Base-by-base conservation (phyloP, 169 alveolate species). In the Eimeria acervulina region DNA sequence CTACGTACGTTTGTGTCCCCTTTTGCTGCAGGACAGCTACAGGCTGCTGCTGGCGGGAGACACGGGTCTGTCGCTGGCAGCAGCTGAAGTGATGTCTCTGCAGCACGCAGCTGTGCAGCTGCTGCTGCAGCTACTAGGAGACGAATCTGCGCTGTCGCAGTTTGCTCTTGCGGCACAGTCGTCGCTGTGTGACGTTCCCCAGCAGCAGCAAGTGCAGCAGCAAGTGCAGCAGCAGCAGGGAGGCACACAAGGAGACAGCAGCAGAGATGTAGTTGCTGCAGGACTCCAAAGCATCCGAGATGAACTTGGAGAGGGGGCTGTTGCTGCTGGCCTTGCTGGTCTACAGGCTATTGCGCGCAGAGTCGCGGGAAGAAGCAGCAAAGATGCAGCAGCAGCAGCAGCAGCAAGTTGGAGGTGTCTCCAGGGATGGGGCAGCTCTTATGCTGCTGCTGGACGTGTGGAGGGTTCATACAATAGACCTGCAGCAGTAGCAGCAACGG, bases 391-490 rank as follows among this genome's bases (percentile, higher is more conserved):
- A 8, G 93, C 93, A 52, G 93, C 93, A 38, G 93, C 93, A 19
- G 93, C 93, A 28, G 93, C 93, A 44, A 55, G 93, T 81, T 85
- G 93, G 93, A 44, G 93, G 40, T 85, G 93, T n/a, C 93, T 85
- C 0, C 93, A 85, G 17, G 61, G 93, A 5, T 85, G 93, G 93
- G 93, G 93, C 81, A 85, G 93, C 80, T 80, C 93, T 7, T 85
- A 85, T 42, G 80, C 93, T 15, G 93, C 93, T 59, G 76, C 93
- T 59, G n/a, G 26, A n/a, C 28, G 42, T 23, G 52, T 28, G 40
- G 51, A 33, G 0, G 93, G 74, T 21, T 44, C 76, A 55, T 10
- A 28, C n/a, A 26, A 36, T 12, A 38, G 12, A 12, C 3, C 13
- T 5, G 12, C 55, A 33, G 40, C 63, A 61, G 55, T 40, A 38